Conservation (phyloP, 1,139 yeast genomes). For the Pichia sp. region DNA sequence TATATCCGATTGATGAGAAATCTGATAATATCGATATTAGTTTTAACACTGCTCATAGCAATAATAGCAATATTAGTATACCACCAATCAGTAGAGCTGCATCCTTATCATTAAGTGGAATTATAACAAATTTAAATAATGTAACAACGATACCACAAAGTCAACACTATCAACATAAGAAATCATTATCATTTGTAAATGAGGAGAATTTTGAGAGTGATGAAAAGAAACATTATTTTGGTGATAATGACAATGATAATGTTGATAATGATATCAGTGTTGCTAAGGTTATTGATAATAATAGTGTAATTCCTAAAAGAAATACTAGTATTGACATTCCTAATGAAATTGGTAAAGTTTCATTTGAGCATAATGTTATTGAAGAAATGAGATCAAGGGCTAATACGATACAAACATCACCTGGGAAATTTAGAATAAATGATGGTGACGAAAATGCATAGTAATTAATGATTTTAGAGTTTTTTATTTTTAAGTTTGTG, state of each 20-base stretch:
- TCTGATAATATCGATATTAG: no score
- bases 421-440: no score
- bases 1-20: no score
- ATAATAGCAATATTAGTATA: neutral
- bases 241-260: neutral
- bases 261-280: slow-evolving; percentile 3
- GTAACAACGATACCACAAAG: slow-evolving; percentile 9
- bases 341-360: no score
- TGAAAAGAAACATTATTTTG: no score
- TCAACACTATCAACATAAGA: slow-evolving; percentile 13
- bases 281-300: neutral
- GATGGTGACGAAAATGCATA: no score
- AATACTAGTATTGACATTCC: slow-evolving; percentile 3
- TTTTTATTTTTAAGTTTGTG: no score
- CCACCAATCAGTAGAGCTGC: slow-evolving; percentile 9
- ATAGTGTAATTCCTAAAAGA: neutral
- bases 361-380: neutral
- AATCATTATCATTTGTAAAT: neutral
- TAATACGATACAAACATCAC: no score
- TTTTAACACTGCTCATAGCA: no score
- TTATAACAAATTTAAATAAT: slow-evolving; percentile 1
- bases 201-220: neutral
- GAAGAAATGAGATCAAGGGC: slow-evolving; percentile 21
- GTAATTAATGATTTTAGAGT: no score
- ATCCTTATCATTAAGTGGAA: slow-evolving; percentile 8